Conservation (phyloP, 2,329 filamentous ascomycete genomes). For the Boeremia lycopersici region DNA sequence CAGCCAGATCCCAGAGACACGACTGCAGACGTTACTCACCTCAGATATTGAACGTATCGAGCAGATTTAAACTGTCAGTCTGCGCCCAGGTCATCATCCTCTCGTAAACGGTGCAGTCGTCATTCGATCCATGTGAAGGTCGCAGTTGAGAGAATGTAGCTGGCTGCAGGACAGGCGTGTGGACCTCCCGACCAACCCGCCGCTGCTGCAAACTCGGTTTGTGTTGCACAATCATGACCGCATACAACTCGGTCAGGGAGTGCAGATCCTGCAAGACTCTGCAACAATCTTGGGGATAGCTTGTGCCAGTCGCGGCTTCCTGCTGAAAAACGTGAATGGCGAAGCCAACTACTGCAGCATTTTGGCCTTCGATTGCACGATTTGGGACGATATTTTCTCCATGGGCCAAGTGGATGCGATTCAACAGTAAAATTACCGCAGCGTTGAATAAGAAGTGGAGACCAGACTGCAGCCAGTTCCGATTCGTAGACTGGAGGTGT, state of each 20-base stretch:
- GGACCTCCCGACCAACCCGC: not conserved
- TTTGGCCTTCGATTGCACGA: not conserved
- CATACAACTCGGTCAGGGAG: constrained; percentile 26
- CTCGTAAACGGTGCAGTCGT: not conserved
- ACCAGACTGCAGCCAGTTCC: constrained; percentile 29
- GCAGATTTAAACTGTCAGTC: not conserved
- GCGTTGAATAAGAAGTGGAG: constrained; percentile 39
- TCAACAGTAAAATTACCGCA: constrained; percentile 31
- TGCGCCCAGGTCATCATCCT: constrained; percentile 1
- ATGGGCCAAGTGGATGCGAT: constrained; percentile 20
- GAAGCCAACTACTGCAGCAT: constrained; percentile 24
- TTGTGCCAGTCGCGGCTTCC: constrained; percentile 31
- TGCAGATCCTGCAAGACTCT: constrained; percentile 33
- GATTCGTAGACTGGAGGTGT: constrained; percentile 11
- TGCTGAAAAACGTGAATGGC: constrained; percentile 31
- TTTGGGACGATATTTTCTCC: not conserved
- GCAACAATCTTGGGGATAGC: constrained; percentile 33
- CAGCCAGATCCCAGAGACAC: too few species aligned
- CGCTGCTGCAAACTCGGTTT: not conserved
- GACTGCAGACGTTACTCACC: not conserved
- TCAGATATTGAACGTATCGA: not conserved
- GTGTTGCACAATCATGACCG: not conserved
- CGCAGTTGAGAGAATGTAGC: not conserved
- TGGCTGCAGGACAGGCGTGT: not conserved
- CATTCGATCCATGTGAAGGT: not conserved